These are phyloP conservation scores for Piloderma croceum DNA, from an alignment of 768 basidiomycete genomes.

Conservation along the genomic window DNA sequence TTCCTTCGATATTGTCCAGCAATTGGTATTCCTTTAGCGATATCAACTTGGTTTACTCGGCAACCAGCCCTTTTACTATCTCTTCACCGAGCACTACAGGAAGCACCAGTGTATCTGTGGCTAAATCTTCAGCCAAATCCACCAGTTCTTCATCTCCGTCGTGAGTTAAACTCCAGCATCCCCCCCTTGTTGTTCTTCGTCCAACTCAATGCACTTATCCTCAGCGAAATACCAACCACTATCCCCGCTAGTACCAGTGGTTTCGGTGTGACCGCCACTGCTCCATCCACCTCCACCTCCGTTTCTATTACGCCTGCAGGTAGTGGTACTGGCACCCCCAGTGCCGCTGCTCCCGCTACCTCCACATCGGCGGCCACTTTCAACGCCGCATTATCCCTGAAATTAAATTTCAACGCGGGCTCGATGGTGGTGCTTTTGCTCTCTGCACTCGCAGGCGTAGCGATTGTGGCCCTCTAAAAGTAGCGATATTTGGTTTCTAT, in stretches of 20 bases:
- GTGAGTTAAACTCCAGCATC: slow-evolving; percentile 6
- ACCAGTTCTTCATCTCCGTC: slow-evolving; percentile 5
- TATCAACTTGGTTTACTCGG: slow-evolving; percentile 39
- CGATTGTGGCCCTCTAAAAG: slow-evolving; percentile 37
- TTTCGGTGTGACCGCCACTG: slow-evolving; percentile 5
- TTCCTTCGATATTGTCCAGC: neutral
- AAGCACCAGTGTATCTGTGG: slow-evolving; percentile 11
- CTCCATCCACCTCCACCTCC: slow-evolving; percentile 13
- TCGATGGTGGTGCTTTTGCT: slow-evolving; percentile 32
- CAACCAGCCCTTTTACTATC: slow-evolving; percentile 39
- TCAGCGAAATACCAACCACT: too few relatives aligned
- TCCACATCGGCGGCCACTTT: slow-evolving; percentile 19
- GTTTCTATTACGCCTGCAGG: slow-evolving; percentile 5
- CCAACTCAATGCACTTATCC: neutral
- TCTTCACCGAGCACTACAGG: slow-evolving; percentile 2
- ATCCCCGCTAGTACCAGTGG: neutral
- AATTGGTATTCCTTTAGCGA: slow-evolving; percentile 24
- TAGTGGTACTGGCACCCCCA: slow-evolving; percentile 9
- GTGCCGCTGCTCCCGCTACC: slow-evolving; percentile 17
- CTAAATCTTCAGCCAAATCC: slow-evolving; percentile 11
- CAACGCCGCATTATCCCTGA: slow-evolving; percentile 28
- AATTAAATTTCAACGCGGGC: slow-evolving; percentile 27
- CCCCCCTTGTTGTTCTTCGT: neutral
- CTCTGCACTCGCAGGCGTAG: slow-evolving; percentile 46
- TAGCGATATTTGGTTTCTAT: too few relatives aligned